Evolutionary conservation across 1,284 basidiomycete species (phyloP).

Genomic region (Ustilago crameri): DNA sequence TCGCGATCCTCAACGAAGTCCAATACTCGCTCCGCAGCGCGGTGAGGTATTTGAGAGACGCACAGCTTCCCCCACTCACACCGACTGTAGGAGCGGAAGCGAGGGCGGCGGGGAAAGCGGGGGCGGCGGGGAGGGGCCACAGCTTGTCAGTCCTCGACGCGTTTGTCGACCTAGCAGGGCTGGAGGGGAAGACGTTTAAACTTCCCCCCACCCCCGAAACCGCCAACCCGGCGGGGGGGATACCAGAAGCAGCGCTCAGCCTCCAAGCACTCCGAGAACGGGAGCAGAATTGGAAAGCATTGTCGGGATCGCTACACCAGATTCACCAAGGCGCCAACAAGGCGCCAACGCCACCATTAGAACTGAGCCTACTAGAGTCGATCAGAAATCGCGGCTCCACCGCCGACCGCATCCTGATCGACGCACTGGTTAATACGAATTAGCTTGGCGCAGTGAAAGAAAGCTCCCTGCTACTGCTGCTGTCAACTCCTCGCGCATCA

Average conservation of each 20-base stretch:
- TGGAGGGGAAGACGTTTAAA: conserved; percentile 38
- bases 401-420: conserved; percentile 26
- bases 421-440: conserved; percentile 30
- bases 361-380: conserved; percentile 19
- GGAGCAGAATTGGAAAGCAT: conserved; percentile 39
- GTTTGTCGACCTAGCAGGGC: conserved; percentile 37
- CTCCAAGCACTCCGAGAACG: conserved; percentile 38
- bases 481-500: no score
- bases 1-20: conserved; percentile 52
- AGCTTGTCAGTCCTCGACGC: conserved; percentile 43
- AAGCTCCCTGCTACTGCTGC: no score
- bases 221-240: neutral
- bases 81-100: conserved; percentile 27
- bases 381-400: conserved; percentile 29
- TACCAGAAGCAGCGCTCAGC: conserved; percentile 31
- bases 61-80: conserved; percentile 40
- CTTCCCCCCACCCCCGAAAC: conserved; percentile 16
- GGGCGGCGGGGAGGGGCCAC: conserved; percentile 34
- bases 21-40: conserved; percentile 43
- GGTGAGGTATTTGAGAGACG: conserved; percentile 33
- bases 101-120: conserved; percentile 31
- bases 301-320: conserved; percentile 36
- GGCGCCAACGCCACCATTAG: neutral
- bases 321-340: conserved; percentile 12
- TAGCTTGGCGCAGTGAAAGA: no score